These are phyloP conservation scores for Rhipidocladum racemiflorum DNA, from an alignment of 176 grass and related monocot species.

Conservation along the genomic window DNA sequence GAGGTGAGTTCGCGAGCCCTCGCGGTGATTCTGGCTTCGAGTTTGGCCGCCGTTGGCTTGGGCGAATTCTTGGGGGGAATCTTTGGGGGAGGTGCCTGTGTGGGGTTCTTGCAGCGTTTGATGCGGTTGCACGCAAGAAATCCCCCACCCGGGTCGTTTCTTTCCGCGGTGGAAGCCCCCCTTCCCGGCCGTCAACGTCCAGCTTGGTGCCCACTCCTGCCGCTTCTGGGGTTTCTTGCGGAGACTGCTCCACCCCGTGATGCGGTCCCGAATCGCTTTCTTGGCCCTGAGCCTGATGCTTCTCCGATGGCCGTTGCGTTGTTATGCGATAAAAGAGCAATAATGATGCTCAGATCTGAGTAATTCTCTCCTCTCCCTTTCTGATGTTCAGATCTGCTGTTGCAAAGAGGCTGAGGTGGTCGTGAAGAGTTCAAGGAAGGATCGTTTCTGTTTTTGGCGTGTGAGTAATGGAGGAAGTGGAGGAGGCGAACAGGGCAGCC, in stretches of 20 bases:
- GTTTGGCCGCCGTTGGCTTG: not conserved
- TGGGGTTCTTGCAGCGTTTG: constrained; percentile 16
- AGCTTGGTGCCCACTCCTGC: constrained; percentile 17
- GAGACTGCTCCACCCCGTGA: constrained; percentile 14
- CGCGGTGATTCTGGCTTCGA: too few relatives aligned
- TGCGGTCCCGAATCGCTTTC: constrained; percentile 21
- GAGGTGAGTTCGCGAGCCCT: constrained; percentile 27
- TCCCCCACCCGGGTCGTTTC: constrained; percentile 18
- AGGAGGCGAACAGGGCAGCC: constrained; percentile 70
- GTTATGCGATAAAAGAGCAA: not conserved
- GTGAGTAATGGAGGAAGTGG: constrained; percentile 63
- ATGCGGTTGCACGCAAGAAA: constrained; percentile 42
- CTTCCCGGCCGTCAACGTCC: constrained; percentile 19
- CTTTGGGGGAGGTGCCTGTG: constrained; percentile 1
- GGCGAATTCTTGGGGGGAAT: constrained; percentile 32
- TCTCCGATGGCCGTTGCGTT: not conserved
- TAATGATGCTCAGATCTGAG: too few relatives aligned
- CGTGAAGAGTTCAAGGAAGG: not conserved
- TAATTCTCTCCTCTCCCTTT: constrained; percentile 7
- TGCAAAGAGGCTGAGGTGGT: not conserved
- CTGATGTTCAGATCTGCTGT: constrained; percentile 41
- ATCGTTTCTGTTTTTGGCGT: not conserved
- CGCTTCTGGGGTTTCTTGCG: constrained; percentile 24
- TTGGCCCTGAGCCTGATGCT: not conserved
- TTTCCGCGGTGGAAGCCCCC: not conserved